Base-by-base conservation (phyloP, 257 asterid genomes). In the Nicotiana knightiana region DNA sequence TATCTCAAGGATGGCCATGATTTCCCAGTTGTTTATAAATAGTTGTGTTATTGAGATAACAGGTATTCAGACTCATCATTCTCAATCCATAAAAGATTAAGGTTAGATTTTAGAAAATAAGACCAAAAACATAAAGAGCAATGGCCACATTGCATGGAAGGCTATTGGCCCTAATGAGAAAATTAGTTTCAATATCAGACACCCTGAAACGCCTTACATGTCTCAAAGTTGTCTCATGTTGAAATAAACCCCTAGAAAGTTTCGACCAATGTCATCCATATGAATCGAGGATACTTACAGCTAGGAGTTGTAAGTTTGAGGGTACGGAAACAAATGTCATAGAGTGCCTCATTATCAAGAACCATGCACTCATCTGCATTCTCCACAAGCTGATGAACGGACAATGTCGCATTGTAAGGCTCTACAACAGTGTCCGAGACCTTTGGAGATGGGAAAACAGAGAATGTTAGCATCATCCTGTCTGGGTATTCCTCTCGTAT, bases 291-390 rank as follows among this genome's bases (percentile, higher is more conserved):
- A 28, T 48, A 51, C 83, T 81, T 66, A 81, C 83, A 81, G 83
- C 83, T 81, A 46, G 83, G 83, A 65, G 83, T 81, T 18, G 83
- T 81, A 30, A 81, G 83, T 17, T 81, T 81, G 83, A 81, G 83
- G 55, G 83, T 81, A 30, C 83, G 66, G 78, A 81, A 81, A 39
- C 83, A 81, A 58, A 81, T 81, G 83, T 81, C 83, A 81, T 81
- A 81, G 46, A 81, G 54, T 2, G 83, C 83, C 46, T 81, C 83
- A 4, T 81, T 81, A 35, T 81, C 83, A 37, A 81, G 83, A 57
- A 84, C 87, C 87, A 84, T 84, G 71, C 87, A 84, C 85, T 84
- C 87, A 55, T 84, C 87, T 16, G 87, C 87, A 57, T 84, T 84
- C 80, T 84, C 87, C 59, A 84, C 87, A 28, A 84, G 87, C 82